Conservation (phyloP, 192 early-diverging fungal genomes). For the Geranomyces michiganensis region DNA sequence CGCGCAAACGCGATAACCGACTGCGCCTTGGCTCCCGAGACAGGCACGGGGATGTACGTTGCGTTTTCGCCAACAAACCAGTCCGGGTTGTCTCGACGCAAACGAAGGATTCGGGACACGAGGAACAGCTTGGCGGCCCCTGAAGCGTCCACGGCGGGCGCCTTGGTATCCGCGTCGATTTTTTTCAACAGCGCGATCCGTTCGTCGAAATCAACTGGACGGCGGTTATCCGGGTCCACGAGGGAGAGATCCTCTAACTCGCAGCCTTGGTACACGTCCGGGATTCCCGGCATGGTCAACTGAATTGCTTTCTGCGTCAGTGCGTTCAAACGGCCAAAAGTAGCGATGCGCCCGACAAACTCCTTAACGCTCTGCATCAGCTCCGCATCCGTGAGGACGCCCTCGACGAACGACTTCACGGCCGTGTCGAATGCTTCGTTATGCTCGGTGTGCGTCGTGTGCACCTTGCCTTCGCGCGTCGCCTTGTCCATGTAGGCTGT, state of each 20-base stretch:
- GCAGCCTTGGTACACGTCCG: conserved; percentile 39
- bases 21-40: conserved; percentile 7
- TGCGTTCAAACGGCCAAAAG: conserved; percentile 24
- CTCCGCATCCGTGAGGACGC: conserved; percentile 13
- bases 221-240: conserved; percentile 38
- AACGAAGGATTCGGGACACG: conserved; percentile 18
- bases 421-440: conserved; percentile 22
- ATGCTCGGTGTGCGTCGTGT: conserved; percentile 27
- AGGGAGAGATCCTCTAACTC: conserved; percentile 31
- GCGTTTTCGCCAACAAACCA: conserved; percentile 29
- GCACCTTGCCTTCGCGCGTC: conserved; percentile 27
- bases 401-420: conserved; percentile 8
- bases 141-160: conserved; percentile 9
- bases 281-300: conserved; percentile 35
- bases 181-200: conserved; percentile 13
- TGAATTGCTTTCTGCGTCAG: conserved; percentile 32
- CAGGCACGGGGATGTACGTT: conserved; percentile 14
- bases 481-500: conserved; percentile 35
- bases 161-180: conserved; percentile 5
- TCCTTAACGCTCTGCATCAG: conserved; percentile 8
- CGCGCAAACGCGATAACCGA: conserved; percentile 25
- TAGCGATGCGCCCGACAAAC: conserved; percentile 20
- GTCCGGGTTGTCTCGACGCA: conserved; percentile 19
- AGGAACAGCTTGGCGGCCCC: conserved; percentile 28
- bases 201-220: conserved; percentile 22